These are phyloP conservation scores for Ogataea saltuana DNA, from an alignment of 805 yeast genomes.

Conservation along the genomic window DNA sequence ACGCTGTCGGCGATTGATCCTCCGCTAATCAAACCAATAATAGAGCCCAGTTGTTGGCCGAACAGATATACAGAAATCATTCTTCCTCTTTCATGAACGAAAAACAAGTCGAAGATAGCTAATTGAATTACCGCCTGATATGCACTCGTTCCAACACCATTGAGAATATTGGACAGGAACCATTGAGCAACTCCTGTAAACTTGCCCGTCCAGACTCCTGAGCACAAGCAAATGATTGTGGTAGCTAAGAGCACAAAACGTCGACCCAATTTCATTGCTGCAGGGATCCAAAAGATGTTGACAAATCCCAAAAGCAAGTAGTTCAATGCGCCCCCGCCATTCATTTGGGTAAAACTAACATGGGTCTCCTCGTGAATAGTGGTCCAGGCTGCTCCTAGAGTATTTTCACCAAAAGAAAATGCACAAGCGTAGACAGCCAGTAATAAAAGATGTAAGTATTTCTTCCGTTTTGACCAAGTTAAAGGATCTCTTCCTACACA, in stretches of 20 bases:
- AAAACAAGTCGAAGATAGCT: slow-evolving; percentile 24
- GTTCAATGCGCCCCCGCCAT: slow-evolving; percentile 20
- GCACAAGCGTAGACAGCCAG: slow-evolving; percentile 22
- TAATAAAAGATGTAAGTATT: slow-evolving; percentile 15
- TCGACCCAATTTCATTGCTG: slow-evolving; percentile 20
- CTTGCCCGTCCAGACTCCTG: slow-evolving; percentile 17
- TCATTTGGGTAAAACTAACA: slow-evolving; percentile 15
- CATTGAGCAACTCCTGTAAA: slow-evolving; percentile 20
- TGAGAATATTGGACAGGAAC: slow-evolving; percentile 12
- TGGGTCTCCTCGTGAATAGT: slow-evolving; percentile 17
- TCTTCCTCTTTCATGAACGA: slow-evolving; percentile 27
- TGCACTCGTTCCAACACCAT: slow-evolving; percentile 20
- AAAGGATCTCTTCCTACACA: slow-evolving; percentile 20
- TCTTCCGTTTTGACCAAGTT: slow-evolving; percentile 17
- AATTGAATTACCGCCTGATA: slow-evolving; percentile 25
- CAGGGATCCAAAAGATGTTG: slow-evolving; percentile 21
- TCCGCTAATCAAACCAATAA: slow-evolving; percentile 24
- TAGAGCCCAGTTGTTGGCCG: slow-evolving; percentile 27
- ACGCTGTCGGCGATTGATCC: slow-evolving; percentile 24
- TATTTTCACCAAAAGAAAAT: slow-evolving; percentile 20
- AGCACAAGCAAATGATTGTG: slow-evolving; percentile 10
- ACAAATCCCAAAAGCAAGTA: slow-evolving; percentile 18
- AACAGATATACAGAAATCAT: slow-evolving; percentile 26
- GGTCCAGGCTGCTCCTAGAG: slow-evolving; percentile 21
- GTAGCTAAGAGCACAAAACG: slow-evolving; percentile 17